A percentile compares a stretch with the other conserved stretches of the same genome.
These are phyloP conservation scores for Austropuccinia psidii DNA, from an alignment of 1,284 basidiomycete species.

Conservation along the genomic window DNA sequence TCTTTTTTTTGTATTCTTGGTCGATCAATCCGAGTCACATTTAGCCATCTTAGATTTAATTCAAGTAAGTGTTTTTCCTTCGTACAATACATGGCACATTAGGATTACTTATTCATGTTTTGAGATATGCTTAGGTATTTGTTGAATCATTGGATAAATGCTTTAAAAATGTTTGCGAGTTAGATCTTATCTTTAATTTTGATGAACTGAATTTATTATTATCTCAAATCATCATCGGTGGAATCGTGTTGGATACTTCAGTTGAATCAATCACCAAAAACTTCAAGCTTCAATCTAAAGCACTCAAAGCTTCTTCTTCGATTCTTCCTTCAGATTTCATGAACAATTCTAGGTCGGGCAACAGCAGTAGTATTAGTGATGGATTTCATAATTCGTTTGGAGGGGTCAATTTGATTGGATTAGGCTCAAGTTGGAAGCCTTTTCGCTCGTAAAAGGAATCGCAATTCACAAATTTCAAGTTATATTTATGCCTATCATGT, in stretches of 20 bases:
- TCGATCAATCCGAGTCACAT: conserved; percentile 90
- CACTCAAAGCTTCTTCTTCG: background rate
- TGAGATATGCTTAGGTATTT: conserved; percentile 63
- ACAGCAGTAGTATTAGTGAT: too few relatives aligned
- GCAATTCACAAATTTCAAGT: too few relatives aligned
- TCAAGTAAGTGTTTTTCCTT: conserved; percentile 58
- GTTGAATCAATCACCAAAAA: conserved; percentile 43
- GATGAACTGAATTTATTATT: conserved; percentile 95
- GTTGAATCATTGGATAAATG: conserved; percentile 91
- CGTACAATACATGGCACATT: background rate
- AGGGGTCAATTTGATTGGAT: too few relatives aligned
- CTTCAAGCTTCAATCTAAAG: conserved; percentile 1
- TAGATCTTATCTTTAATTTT: conserved; percentile 97
- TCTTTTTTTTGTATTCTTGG: conserved; percentile 92
- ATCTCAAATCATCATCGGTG: conserved; percentile 90
- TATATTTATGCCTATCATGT: too few relatives aligned
- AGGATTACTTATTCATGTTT: too few relatives aligned
- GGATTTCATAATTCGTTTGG: too few relatives aligned
- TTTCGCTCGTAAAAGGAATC: too few relatives aligned
- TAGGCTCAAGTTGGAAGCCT: too few relatives aligned
- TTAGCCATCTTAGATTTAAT: conserved; percentile 93
- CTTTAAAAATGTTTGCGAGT: conserved; percentile 97
- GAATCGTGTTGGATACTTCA: conserved; percentile 85
- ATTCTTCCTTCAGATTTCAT: background rate
- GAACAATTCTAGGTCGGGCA: too few relatives aligned